Conservation (phyloP, 768 basidiomycete species). For the Leccinum barrowsii region DNA sequence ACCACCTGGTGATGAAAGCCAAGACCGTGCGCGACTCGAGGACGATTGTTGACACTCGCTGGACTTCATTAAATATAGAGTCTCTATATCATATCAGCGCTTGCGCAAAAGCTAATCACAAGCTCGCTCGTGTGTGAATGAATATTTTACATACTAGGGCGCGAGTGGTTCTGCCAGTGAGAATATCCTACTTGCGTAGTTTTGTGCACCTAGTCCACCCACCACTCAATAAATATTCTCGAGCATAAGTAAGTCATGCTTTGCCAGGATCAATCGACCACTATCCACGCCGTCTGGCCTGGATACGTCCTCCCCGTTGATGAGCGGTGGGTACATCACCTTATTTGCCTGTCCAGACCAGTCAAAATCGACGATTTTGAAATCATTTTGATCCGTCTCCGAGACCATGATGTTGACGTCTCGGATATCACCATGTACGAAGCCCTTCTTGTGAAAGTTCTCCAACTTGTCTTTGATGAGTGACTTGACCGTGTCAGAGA, state of each 20-base stretch:
- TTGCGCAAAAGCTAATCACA: conserved; percentile 62
- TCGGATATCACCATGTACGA: background rate
- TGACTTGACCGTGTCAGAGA: background rate
- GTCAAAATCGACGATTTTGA: background rate
- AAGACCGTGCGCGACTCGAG: too few species aligned
- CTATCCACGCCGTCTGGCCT: background rate
- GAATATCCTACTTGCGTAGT: too few species aligned
- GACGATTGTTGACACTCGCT: too few species aligned
- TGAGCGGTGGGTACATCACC: background rate
- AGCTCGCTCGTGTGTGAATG: conserved; percentile 48
- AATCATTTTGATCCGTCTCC: background rate
- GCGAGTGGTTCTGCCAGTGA: too few species aligned
- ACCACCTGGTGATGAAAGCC: too few species aligned
- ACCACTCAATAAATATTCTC: too few species aligned
- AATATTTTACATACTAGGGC: too few species aligned
- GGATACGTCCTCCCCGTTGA: background rate
- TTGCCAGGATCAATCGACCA: background rate
- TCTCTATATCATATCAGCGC: too few species aligned
- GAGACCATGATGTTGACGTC: background rate
- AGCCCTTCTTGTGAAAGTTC: background rate
- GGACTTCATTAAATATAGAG: too few species aligned
- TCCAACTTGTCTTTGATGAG: too few species aligned
- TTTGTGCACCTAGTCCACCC: too few species aligned
- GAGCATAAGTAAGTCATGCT: background rate
- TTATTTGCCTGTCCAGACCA: background rate